Conservation (phyloP, 2,329 filamentous ascomycete species). For the Aspergillus tubingensis region DNA sequence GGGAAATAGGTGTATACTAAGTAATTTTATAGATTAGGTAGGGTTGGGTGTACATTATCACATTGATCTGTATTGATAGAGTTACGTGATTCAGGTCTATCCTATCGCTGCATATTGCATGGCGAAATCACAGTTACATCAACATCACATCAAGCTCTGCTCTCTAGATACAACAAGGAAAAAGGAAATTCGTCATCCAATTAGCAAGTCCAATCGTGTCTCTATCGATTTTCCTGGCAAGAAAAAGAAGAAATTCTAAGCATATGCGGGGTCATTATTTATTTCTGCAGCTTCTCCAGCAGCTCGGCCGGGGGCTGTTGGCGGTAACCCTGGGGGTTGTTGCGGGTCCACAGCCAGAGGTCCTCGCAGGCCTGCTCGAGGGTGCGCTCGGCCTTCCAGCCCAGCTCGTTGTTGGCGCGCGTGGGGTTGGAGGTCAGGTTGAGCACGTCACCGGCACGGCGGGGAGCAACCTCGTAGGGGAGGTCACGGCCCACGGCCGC, state of each 20-base stretch:
- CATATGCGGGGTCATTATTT: conserved; percentile 11
- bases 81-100: neutral
- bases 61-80: no score
- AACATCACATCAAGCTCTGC: neutral
- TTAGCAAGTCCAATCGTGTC: conserved; percentile 21
- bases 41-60: no score
- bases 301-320: conserved; percentile 86
- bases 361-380: conserved; percentile 93
- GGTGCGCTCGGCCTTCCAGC: conserved; percentile 87
- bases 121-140: no score
- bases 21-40: no score
- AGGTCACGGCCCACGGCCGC: conserved; percentile 81
- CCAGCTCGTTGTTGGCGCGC: conserved; percentile 82
- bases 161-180: conserved; percentile 1
- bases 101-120: neutral
- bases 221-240: neutral
- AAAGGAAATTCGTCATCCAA: conserved; percentile 42
- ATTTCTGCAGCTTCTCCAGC: conserved; percentile 56
- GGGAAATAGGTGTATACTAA: conserved; percentile 9
- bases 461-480: conserved; percentile 79
- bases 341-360: conserved; percentile 95
- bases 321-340: conserved; percentile 93
- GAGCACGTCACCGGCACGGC: conserved; percentile 86
- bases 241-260: neutral
- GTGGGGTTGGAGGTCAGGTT: conserved; percentile 91